phyloP scores from a whole-genome alignment of 441 rosid genomes.

The Macaranga tanarius region DNA sequence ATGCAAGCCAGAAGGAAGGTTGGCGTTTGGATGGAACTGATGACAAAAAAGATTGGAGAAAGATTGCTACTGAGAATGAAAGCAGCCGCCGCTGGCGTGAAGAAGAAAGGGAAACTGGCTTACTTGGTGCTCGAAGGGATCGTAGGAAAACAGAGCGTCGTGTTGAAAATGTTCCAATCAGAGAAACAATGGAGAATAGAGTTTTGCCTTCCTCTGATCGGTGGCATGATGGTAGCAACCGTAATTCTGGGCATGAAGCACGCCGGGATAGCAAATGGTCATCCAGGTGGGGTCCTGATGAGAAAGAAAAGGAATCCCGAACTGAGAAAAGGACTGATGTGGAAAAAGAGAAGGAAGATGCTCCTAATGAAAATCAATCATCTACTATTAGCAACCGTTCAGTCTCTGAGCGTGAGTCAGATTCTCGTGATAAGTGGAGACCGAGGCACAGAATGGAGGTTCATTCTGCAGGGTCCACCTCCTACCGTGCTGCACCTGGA shows the following conservation, averaged over 20 bases:
- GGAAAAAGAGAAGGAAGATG: slow-evolving; percentile 55
- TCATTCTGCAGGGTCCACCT: slow-evolving; percentile 35
- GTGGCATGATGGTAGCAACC: slow-evolving; percentile 54
- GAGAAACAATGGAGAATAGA: slow-evolving; percentile 61
- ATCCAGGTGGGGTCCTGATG: slow-evolving; percentile 99
- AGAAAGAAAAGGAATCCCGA: slow-evolving; percentile 79
- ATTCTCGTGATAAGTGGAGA: slow-evolving; percentile 97
- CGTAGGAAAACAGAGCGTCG: slow-evolving; percentile 81
- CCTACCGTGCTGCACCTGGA: slow-evolving; percentile 82
- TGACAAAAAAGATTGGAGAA: slow-evolving; percentile 88
- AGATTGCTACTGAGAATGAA: slow-evolving; percentile 54
- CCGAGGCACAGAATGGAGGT: slow-evolving; percentile 65
- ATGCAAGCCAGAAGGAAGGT: slow-evolving; percentile 64
- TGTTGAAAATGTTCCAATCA: slow-evolving; percentile 43
- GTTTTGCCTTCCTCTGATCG: slow-evolving; percentile 61
- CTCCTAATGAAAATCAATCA: slow-evolving; percentile 49
- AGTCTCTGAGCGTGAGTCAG: slow-evolving; percentile 68
- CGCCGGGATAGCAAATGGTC: slow-evolving; percentile 95
- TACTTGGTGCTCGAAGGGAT: slow-evolving; percentile 71
- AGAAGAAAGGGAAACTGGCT: slow-evolving; percentile 95
- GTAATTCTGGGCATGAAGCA: slow-evolving; percentile 48
- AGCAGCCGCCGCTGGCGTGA: slow-evolving; percentile 85
- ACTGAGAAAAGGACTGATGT: slow-evolving; percentile 60
- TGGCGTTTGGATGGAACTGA: slow-evolving; percentile 86
- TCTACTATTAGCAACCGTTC: slow-evolving; percentile 41